Conservation (phyloP, 176 grass and related monocot genomes). For the Aegilops speltoides region DNA sequence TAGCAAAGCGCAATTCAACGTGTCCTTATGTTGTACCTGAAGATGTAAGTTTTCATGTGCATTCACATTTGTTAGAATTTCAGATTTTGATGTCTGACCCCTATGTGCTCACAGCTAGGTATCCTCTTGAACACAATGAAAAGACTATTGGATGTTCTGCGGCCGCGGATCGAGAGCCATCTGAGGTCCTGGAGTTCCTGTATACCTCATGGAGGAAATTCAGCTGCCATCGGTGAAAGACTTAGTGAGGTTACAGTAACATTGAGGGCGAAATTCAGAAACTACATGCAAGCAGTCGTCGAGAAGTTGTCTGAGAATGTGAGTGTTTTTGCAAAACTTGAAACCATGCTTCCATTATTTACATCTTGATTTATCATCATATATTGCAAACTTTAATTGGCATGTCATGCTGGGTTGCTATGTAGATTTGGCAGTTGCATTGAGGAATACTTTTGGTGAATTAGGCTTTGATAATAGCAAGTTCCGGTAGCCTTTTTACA, state of each 20-base stretch:
- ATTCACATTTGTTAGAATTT: slow-evolving; percentile 14
- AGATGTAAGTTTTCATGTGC: slow-evolving; percentile 59
- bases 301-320: slow-evolving; percentile 96
- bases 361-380: neutral
- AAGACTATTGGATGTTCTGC: slow-evolving; percentile 81
- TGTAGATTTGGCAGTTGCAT: neutral
- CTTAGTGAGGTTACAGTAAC: slow-evolving; percentile 87
- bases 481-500: neutral
- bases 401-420: neutral
- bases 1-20: slow-evolving; percentile 82
- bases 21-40: slow-evolving; percentile 73
- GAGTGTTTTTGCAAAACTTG: slow-evolving; percentile 28
- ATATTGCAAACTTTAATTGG: neutral
- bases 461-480: slow-evolving; percentile 13
- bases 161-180: slow-evolving; percentile 76
- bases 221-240: slow-evolving; percentile 64
- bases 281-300: slow-evolving; percentile 92
- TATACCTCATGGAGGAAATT: slow-evolving; percentile 70
- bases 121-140: slow-evolving; percentile 99
- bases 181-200: slow-evolving; percentile 97
- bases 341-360: neutral
- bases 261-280: slow-evolving; percentile 93
- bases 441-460: neutral
- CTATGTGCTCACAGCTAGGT: slow-evolving; percentile 63
- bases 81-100: slow-evolving; percentile 18